These are phyloP conservation scores for Lippia alba DNA, from an alignment of 305 asterid species.

Conservation along the genomic window DNA sequence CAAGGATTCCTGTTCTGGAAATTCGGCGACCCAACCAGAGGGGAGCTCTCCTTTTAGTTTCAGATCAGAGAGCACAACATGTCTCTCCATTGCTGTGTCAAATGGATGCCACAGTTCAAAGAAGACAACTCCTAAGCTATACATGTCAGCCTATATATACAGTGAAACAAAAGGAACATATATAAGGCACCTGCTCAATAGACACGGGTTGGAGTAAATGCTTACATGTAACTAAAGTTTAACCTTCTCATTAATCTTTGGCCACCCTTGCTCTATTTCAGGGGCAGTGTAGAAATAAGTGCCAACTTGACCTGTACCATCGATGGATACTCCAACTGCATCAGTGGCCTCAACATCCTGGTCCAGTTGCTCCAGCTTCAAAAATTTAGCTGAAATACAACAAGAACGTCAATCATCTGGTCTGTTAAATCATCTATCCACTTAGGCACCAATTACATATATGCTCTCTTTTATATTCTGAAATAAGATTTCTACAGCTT, in stretches of 20 bases:
- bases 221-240: constrained; percentile 15
- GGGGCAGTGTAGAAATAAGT: constrained; percentile 98
- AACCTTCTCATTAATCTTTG: constrained; percentile 97
- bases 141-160: constrained; percentile 87
- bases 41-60: constrained; percentile 92
- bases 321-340: constrained; percentile 73
- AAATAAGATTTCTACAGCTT: not conserved
- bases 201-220: constrained; percentile 10
- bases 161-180: constrained; percentile 37
- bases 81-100: constrained; percentile 97
- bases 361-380: constrained; percentile 93
- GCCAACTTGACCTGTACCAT: constrained; percentile 97
- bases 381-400: constrained; percentile 78
- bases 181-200: constrained; percentile 22
- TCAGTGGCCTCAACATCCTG: constrained; percentile 85
- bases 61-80: constrained; percentile 81
- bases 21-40: constrained; percentile 76
- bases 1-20: constrained; percentile 88
- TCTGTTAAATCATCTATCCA: constrained; percentile 3
- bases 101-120: constrained; percentile 99
- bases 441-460: not conserved
- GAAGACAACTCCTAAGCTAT: constrained; percentile 91
- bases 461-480: not conserved
- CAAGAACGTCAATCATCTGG: not conserved
- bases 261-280: constrained; percentile 98